Evolutionary conservation across 257 asterid species (phyloP).

Genomic region (Capsicum chinense): DNA sequence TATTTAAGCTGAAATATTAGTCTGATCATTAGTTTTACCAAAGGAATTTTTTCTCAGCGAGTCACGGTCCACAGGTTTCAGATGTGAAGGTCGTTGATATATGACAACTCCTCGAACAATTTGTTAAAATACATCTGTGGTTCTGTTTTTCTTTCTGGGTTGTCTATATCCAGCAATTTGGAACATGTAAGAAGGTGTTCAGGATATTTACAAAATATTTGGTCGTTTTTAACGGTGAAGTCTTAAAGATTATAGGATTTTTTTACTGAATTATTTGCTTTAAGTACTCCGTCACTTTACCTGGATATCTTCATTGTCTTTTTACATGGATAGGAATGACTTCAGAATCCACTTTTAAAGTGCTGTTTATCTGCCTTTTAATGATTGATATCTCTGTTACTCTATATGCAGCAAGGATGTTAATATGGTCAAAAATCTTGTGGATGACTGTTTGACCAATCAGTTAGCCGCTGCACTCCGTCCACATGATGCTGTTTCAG

Average conservation of each 20-base stretch:
- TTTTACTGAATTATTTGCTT: not conserved
- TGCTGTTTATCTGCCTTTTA: slow-evolving; percentile 22
- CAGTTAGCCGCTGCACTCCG: slow-evolving; percentile 85
- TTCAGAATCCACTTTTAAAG: not conserved
- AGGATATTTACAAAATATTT: not conserved
- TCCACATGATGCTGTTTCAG: slow-evolving; percentile 99
- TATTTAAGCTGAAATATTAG: slow-evolving; percentile 8
- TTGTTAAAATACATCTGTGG: not conserved
- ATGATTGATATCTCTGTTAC: not conserved
- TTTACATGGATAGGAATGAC: slow-evolving; percentile 1
- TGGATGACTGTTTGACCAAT: slow-evolving; percentile 80
- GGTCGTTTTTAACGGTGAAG: not conserved
- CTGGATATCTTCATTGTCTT: not conserved
- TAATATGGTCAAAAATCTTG: slow-evolving; percentile 88
- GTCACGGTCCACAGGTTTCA: not conserved
- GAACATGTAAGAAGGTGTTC: slow-evolving; percentile 17
- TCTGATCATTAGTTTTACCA: not conserved
- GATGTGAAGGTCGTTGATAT: not conserved
- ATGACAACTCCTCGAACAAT: not conserved
- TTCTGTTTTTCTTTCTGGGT: not conserved
- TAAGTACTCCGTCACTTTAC: not conserved
- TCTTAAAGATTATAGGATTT: not conserved
- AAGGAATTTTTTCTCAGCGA: not conserved
- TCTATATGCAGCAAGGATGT: slow-evolving; percentile 84
- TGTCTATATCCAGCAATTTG: not conserved